A percentile compares a stretch with the other conserved stretches of the same genome.
Conservation (phyloP, 2,329 filamentous ascomycete genomes). For the Alternaria brassicae region DNA sequence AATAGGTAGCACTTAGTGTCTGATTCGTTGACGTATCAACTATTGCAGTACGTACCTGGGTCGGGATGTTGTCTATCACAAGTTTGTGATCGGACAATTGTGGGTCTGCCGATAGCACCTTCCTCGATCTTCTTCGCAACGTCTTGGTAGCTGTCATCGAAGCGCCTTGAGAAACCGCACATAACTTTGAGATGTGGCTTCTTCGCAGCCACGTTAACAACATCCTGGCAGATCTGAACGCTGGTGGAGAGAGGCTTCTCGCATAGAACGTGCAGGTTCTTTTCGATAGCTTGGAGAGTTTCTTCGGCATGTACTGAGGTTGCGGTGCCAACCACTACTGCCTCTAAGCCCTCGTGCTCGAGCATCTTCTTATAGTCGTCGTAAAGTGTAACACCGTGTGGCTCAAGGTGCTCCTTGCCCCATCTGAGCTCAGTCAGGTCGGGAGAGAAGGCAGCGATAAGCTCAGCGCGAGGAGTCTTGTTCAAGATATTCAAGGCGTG, state of each 20-base stretch:
- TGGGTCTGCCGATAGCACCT: conserved; percentile 51
- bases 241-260: conserved; percentile 51
- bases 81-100: conserved; percentile 53
- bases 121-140: conserved; percentile 45
- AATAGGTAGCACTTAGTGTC: conserved; percentile 26
- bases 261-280: conserved; percentile 48
- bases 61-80: conserved; percentile 48
- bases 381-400: conserved; percentile 56
- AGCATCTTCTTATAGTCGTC: conserved; percentile 58
- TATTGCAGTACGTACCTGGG: conserved; percentile 11
- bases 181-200: conserved; percentile 53
- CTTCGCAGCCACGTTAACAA: conserved; percentile 48
- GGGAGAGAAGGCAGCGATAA: conserved; percentile 60
- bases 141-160: conserved; percentile 55
- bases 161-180: conserved; percentile 55
- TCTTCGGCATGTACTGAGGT: conserved; percentile 48
- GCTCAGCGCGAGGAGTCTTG: conserved; percentile 56
- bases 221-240: conserved; percentile 37
- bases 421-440: conserved; percentile 56
- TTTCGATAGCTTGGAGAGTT: conserved; percentile 45
- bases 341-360: conserved; percentile 50
- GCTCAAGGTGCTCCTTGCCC: conserved; percentile 55
- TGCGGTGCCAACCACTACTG: conserved; percentile 51
- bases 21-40: fast-evolving
- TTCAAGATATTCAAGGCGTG: conserved; percentile 60